Base-by-base conservation (phyloP, 2,329 filamentous ascomycete genomes). In the Ophiostoma triangulosporum region DNA sequence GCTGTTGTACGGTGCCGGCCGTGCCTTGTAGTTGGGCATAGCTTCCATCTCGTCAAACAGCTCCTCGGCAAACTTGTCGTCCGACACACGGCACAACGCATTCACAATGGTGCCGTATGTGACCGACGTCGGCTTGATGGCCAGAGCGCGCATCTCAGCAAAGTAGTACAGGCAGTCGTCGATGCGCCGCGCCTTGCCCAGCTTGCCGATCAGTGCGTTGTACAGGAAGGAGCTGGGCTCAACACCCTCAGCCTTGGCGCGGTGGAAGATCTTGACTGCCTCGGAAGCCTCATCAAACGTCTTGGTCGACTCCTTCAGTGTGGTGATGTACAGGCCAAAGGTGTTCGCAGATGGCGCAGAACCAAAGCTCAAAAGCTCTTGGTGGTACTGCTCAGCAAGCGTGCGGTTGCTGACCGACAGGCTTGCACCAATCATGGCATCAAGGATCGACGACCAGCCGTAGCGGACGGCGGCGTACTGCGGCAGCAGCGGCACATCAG, bases 51-150 rank as follows among this genome's bases (percentile, higher is more conserved):
- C 93, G 64, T 97, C 89, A 64, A 98, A 98, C 62, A 97, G 81
- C 69, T 97, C 89, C 65, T 96, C 93, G 27, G 93, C 93, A 66
- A 96, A 95, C 65, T 91, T 94, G 72, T 97, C 91, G 62, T 98
- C 93, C 60, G 89, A 95, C 54, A 97, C 93, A 62, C 93, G 87
- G 76, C 90, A 96, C 14, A 98, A 79, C 24, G 93, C 93, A 62
- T 98, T 98, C 70, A 98, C 91, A 62, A 98, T 90, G 12, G 93
- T 98, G 58, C 93, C 93, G 63, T 98, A 98, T 0, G 93, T 98
- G 54, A 98, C 93, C 49, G 89, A 96, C 0, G 93, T 98, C 2
- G 93, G 93, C 62, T 91, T 90, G 64, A 98, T 91, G 54, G 88
- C 87, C 49, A 94, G 80, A 54, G 81, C 81, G 62, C 93, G 87